Conservation (phyloP, 176 grass and related monocot species). For the Musa acuminata region DNA sequence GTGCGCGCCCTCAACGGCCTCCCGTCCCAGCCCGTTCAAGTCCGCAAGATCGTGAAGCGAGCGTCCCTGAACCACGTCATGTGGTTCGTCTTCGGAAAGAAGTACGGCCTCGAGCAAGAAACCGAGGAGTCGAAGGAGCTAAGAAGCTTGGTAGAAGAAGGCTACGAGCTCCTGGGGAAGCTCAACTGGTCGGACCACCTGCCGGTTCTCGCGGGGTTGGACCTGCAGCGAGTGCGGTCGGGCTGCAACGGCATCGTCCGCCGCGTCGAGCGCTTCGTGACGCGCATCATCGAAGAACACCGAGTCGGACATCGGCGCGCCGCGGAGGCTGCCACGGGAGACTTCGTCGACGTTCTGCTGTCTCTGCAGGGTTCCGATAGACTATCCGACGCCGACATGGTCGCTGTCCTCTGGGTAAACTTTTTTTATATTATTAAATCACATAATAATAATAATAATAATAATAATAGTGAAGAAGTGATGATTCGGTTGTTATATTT, state of each 20-base stretch:
- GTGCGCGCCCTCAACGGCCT: conserved; percentile 3
- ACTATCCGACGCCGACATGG: conserved; percentile 59
- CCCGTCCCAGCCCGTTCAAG: conserved; percentile 17
- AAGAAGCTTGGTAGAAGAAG: conserved; percentile 59
- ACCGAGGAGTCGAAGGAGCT: conserved; percentile 44
- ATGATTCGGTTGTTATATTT: background rate
- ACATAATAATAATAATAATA: background rate
- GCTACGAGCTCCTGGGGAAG: conserved; percentile 67
- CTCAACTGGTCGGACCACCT: conserved; percentile 96
- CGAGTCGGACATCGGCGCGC: conserved; percentile 5
- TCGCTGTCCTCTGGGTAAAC: conserved; percentile 71
- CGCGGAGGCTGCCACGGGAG: background rate
- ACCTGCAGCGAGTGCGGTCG: conserved; percentile 45
- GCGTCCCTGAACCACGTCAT: conserved; percentile 74
- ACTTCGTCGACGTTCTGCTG: conserved; percentile 78
- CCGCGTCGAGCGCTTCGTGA: conserved; percentile 56
- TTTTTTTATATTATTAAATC: background rate
- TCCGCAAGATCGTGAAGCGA: conserved; percentile 38
- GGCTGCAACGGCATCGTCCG: conserved; percentile 51
- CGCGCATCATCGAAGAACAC: conserved; percentile 57
- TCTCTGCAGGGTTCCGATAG: conserved; percentile 48
- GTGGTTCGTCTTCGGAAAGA: conserved; percentile 71
- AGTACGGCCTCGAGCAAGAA: conserved; percentile 44
- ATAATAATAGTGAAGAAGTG: background rate
- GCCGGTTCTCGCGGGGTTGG: conserved; percentile 46